phyloP scores from a whole-genome alignment of 441 rosid species.

The Mallotus japonicus region DNA sequence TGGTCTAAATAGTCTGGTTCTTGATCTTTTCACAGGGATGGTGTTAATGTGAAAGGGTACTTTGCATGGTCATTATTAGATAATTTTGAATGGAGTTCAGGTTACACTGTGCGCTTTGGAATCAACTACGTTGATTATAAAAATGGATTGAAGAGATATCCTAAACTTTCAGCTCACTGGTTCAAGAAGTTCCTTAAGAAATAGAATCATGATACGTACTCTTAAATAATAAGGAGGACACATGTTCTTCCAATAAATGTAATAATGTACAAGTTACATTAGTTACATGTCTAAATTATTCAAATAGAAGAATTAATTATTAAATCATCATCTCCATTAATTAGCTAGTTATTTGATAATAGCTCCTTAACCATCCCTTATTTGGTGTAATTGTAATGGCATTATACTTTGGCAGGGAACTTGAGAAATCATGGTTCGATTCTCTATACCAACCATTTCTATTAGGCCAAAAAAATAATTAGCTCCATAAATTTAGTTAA shows the following conservation, averaged over 20 bases:
- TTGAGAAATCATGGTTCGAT: no score
- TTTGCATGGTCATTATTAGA: conserved; percentile 57
- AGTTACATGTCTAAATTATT: no score
- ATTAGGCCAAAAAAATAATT: no score
- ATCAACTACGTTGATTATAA: conserved; percentile 50
- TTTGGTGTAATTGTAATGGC: no score
- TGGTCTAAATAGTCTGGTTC: background rate
- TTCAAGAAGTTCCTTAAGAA: conserved; percentile 43
- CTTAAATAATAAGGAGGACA: no score
- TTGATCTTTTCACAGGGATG: conserved; percentile 24
- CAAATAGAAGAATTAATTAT: no score
- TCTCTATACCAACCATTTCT: no score
- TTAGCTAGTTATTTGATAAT: no score
- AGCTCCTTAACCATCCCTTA: no score
- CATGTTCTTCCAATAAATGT: background rate
- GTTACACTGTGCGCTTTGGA: conserved; percentile 54
- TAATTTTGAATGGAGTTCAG: conserved; percentile 49
- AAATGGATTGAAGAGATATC: conserved; percentile 44
- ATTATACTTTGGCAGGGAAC: no score
- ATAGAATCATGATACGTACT: background rate
- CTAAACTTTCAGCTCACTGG: conserved; percentile 50
- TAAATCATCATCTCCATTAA: no score
- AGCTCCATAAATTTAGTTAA: no score
- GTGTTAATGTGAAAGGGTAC: conserved; percentile 54
- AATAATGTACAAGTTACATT: background rate